Percentiles rank a stretch among this genome's conserved stretches.
These are phyloP conservation scores for Blastobotrys arbuscula DNA, from an alignment of 1,139 yeast genomes.

Conservation along the genomic window DNA sequence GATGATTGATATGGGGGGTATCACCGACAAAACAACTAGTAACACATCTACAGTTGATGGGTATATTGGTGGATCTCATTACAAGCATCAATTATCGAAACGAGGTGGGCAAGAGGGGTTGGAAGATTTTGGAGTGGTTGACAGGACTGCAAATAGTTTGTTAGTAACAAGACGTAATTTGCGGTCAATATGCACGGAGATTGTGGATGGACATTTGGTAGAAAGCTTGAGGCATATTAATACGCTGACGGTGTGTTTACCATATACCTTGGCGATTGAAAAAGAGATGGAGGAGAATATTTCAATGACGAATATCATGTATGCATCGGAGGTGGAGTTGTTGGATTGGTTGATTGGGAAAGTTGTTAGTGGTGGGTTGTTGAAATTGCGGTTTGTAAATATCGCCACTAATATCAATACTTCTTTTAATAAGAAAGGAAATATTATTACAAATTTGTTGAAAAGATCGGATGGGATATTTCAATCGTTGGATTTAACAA, in stretches of 20 bases:
- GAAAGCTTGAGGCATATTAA: neutral
- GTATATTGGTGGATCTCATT: neutral
- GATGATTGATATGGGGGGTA: neutral
- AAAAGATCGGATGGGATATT: neutral
- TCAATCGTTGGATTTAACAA: neutral
- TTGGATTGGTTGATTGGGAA: neutral
- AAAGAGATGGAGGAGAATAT: neutral
- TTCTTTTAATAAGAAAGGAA: neutral
- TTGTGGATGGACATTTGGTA: neutral
- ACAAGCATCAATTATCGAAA: conserved; percentile 1
- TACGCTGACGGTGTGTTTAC: neutral
- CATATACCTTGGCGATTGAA: neutral
- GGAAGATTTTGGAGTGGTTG: neutral
- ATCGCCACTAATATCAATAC: neutral
- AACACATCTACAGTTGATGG: neutral
- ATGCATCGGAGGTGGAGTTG: neutral
- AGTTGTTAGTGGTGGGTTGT: neutral
- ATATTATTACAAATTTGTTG: neutral
- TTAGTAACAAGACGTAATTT: neutral
- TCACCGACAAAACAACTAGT: neutral
- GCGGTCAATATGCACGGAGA: conserved; percentile 2
- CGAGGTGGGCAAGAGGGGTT: neutral
- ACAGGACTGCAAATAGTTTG: neutral
- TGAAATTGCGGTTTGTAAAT: neutral
- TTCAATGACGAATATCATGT: neutral